phyloP scores from a whole-genome alignment of 2,329 filamentous ascomycete species.

The Akanthomyces uredinophilus region DNA sequence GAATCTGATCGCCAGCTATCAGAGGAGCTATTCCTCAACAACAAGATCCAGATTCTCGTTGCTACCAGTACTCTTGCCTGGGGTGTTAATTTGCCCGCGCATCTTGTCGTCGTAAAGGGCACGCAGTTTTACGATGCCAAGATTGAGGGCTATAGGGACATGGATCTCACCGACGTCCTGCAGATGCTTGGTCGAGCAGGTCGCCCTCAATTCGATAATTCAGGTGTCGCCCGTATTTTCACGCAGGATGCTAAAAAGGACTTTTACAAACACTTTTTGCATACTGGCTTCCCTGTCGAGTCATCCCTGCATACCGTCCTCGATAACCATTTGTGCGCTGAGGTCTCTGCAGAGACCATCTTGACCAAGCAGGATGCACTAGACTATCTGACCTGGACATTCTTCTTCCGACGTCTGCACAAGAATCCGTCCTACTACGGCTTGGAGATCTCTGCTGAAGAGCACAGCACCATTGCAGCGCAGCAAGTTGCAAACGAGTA shows the following conservation, averaged over 20 bases:
- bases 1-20: conserved; percentile 88
- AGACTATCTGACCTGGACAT: conserved; percentile 98
- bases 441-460: conserved; percentile 84
- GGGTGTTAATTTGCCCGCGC: conserved; percentile 96
- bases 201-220: conserved; percentile 92
- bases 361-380: conserved; percentile 93
- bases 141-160: conserved; percentile 94
- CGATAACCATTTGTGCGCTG: conserved; percentile 93
- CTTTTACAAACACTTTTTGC: conserved; percentile 98
- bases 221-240: conserved; percentile 93
- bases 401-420: conserved; percentile 95
- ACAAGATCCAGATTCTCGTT: conserved; percentile 95
- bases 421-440: conserved; percentile 99
- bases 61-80: conserved; percentile 95
- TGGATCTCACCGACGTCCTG: conserved; percentile 96
- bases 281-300: conserved; percentile 96
- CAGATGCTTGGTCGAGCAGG: conserved; percentile 97
- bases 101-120: conserved; percentile 95
- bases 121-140: conserved; percentile 98
- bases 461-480: conserved; percentile 81
- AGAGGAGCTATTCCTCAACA: conserved; percentile 92
- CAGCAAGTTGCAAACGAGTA: conserved; percentile 88
- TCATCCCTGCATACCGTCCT: conserved; percentile 93
- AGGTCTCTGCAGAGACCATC: conserved; percentile 90
- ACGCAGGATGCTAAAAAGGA: conserved; percentile 97